Evolutionary conservation across 2,329 filamentous ascomycete species (phyloP).

Genomic region (Cladosporium sp.): DNA sequence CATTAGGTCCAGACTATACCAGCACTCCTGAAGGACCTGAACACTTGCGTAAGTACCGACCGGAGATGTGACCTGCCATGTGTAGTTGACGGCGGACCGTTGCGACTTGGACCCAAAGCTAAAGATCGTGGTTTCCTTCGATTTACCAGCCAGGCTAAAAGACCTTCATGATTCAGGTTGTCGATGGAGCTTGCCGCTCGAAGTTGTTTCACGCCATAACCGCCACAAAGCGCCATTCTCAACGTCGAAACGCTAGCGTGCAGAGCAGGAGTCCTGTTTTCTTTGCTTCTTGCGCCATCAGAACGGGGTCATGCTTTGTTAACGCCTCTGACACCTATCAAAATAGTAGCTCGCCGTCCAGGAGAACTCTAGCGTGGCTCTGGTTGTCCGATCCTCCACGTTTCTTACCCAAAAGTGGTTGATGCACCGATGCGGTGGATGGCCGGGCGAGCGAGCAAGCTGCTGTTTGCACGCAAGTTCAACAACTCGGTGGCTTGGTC

Average conservation of each 20-base stretch:
- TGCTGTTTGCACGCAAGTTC: neutral
- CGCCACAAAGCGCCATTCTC: neutral
- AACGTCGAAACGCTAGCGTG: slow-evolving; percentile 7
- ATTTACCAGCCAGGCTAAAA: neutral
- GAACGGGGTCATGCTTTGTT: no score
- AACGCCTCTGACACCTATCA: no score
- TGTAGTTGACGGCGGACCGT: neutral
- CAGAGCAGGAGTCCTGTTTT: neutral
- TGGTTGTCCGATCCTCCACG: no score
- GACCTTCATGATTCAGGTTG: neutral
- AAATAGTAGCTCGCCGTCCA: no score
- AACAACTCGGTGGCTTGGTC: no score
- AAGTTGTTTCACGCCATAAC: slow-evolving; percentile 3
- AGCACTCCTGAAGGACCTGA: neutral
- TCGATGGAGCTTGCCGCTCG: neutral
- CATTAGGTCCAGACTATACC: neutral
- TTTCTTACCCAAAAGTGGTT: no score
- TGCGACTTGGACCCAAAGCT: no score
- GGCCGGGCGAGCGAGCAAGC: neutral
- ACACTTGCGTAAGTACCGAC: neutral
- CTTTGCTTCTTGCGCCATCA: no score
- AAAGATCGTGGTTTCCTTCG: neutral
- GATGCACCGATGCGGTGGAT: neutral
- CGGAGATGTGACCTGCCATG: neutral
- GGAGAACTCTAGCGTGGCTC: no score